Base-by-base conservation (phyloP, 495 filamentous ascomycete species). In the Penicillium lividum region DNA sequence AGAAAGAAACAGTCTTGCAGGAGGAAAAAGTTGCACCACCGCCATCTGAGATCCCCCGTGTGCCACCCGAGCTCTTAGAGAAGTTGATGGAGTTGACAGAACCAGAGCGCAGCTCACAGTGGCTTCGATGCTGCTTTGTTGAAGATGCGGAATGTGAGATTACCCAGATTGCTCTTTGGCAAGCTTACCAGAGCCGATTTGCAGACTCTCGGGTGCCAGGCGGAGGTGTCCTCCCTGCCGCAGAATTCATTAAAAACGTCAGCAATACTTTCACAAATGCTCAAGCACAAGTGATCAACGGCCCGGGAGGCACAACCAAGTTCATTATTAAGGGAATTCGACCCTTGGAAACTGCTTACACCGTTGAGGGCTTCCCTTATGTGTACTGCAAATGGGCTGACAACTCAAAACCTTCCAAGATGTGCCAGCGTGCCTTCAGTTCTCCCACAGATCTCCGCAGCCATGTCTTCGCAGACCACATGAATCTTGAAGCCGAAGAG, bases 201-300 rank as follows among this genome's bases (percentile, higher is more conserved):
- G 79, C 80, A 27, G 74, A 79, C 15, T 72, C 75, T 46, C 71
- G 73, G 13, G 59, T 73, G 33, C 72, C 75, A 33, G 77, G 79
- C 13, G 81, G 82, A 13, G 80, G 80, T 28, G 84, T 92, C 56
- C 83, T 98, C 43, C 86, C 86, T 9, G 94, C 95, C 2, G 91
- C 92, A 3, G 95, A 98, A 45, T 99, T 98, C 70, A 99, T 99
- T 67, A 89, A 93, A 58, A 97, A 97, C 64, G 93, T 98, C 31
- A 93, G 87, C 63, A 83, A 78, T 53, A 92, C 81, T 55, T 98
- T 85, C 78, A 79, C 76, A 13, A 87, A 80, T 68, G 94, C 81
- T 53, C 89, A 77, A 42, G 95, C 95, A 0, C 92, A 97, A 72
- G 92, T 98, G 38, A 81, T 91, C 18, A 79, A 77, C 29, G 79